Evolutionary conservation across 176 grass and related monocot genomes (phyloP).

Genomic region (Oryza longistaminata): DNA sequence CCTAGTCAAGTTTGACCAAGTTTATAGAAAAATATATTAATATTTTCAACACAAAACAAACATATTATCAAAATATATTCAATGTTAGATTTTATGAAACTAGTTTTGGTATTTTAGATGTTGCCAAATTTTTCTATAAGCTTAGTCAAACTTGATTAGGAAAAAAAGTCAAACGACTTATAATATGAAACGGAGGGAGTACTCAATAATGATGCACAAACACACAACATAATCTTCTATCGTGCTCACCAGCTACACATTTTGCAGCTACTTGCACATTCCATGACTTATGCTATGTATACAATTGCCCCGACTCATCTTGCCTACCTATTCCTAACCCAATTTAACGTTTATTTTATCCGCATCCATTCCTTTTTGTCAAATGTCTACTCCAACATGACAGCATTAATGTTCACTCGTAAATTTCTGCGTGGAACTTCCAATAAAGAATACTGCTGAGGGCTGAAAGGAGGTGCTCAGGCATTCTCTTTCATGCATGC

Average conservation of each 20-base stretch:
- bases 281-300: neutral
- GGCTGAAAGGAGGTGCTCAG: neutral
- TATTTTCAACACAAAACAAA: too few relatives aligned
- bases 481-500: neutral
- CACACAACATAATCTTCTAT: neutral
- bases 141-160: too few relatives aligned
- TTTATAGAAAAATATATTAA: too few relatives aligned
- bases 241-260: neutral
- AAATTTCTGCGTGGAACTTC: neutral
- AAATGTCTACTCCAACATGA: neutral
- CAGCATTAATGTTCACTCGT: neutral
- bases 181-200: too few relatives aligned
- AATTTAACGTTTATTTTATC: neutral
- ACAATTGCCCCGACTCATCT: neutral
- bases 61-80: too few relatives aligned
- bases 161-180: too few relatives aligned
- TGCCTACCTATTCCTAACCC: neutral
- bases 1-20: too few relatives aligned
- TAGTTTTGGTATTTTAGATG: too few relatives aligned
- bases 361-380: neutral
- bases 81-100: too few relatives aligned
- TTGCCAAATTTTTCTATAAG: too few relatives aligned
- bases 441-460: conserved; percentile 3
- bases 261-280: neutral
- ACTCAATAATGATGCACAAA: neutral